Evolutionary conservation across 1,284 basidiomycete genomes (phyloP), one percentile per base, ranked within the genome.

Genomic region (Tilletia indica): DNA sequence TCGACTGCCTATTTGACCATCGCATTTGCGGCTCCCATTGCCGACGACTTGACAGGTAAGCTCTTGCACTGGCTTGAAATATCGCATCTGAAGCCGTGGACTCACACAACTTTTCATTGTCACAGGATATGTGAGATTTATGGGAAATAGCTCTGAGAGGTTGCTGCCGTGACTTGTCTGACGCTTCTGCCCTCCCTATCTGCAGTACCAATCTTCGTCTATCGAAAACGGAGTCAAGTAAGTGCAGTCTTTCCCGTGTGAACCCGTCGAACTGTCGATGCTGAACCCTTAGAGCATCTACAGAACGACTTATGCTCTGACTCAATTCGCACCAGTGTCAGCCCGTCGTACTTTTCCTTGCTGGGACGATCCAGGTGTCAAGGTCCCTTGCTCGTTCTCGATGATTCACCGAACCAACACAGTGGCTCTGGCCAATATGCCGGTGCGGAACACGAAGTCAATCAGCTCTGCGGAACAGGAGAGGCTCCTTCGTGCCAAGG

Each of bases 281-380:
- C 34, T 68, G 34, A 19, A 68, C 67, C 0, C 11, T 68, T 11
- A 42, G 67, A 85, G 74, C 78, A 78, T 70, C 76, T 75, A 21
- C 83, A 83, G 14, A 84, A 85, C 77, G 84, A 85, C 70, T 51
- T 76, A 78, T 72, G 80, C 69, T 73, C 68, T 77, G 2, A 76
- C 75, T 68, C 75, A 73, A 70, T 85, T 86, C 67, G 85, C 96
- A 90, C 90, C 94, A n/a, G 95, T 92, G 25, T 89, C 90, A 71
- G 93, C 93, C 2, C 87, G 93, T 9, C 71, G 80, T 16, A 82
- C 80, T 12, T 82, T 80, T 73, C 86, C 86, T 3, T 87, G 86
- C 78, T 97, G 92, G 92, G 94, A 96, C 83, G 93, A 97, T 83
- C 94, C 94, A 21, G 87, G 89, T n/a, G 87, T 96, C 78, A 97